Percentiles rank a stretch among this genome's conserved stretches.
Evolutionary conservation across 345 rosid genomes (phyloP).

Genomic region (Citrus hindsii): DNA sequence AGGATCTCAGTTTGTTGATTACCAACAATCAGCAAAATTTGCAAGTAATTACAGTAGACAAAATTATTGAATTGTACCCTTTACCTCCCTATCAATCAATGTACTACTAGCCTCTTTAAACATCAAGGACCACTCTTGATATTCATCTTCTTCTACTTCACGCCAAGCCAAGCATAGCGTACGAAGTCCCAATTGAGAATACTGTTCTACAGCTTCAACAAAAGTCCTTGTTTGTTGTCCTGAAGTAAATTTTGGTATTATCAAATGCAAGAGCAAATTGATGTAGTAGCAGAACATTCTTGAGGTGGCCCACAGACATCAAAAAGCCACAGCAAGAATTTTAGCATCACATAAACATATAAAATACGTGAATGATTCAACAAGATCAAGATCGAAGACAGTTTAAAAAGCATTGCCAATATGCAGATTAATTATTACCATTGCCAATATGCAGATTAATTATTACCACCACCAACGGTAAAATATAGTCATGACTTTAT

Average conservation of each 20-base stretch:
- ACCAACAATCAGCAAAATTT: conserved; percentile 1
- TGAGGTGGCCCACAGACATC: not conserved
- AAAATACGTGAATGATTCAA: not conserved
- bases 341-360: not conserved
- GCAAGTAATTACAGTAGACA: not conserved
- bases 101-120: conserved; percentile 94
- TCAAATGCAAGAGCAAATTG: conserved; percentile 3
- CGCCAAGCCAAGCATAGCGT: conserved; percentile 97
- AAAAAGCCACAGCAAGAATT: not conserved
- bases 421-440: not conserved
- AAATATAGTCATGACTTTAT: not conserved
- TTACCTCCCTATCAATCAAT: conserved; percentile 97
- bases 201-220: conserved; percentile 87
- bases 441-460: not conserved
- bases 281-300: conserved; percentile 1
- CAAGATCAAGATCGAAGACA: not conserved
- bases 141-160: conserved; percentile 78
- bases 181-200: conserved; percentile 88
- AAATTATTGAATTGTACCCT: conserved; percentile 14
- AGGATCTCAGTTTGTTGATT: conserved; percentile 21
- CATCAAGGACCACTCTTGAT: conserved; percentile 78
- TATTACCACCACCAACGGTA: not conserved
- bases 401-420: not conserved
- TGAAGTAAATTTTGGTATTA: conserved; percentile 28
- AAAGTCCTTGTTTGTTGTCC: conserved; percentile 87